Evolutionary conservation across 306 rosid genomes (phyloP).

Genomic region (Trichosanthes truncata): DNA sequence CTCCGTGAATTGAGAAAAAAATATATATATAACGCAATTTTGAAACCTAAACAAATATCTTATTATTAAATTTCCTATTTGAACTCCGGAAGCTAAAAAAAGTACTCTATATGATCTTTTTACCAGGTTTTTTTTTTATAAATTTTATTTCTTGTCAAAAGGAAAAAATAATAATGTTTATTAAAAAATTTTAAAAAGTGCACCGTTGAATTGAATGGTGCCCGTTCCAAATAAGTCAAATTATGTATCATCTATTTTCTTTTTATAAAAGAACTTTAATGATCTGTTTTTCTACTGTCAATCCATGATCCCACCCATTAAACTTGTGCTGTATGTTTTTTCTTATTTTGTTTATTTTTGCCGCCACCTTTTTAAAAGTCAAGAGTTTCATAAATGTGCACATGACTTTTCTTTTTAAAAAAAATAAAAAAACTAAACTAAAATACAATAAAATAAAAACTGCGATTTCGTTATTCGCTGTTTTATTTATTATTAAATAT

Average conservation of each 20-base stretch:
- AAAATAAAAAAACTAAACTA: neutral
- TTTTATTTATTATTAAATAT: neutral
- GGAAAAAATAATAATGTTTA: neutral
- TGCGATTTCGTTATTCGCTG: neutral
- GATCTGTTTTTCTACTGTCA: neutral
- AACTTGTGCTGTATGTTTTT: neutral
- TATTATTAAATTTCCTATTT: neutral
- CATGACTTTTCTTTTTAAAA: neutral
- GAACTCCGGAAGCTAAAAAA: neutral
- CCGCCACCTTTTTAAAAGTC: neutral
- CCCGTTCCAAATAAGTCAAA: neutral
- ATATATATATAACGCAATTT: no score
- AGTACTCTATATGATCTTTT: no score
- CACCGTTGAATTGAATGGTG: neutral
- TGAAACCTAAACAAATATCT: neutral
- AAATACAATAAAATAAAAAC: neutral
- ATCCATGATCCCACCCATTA: neutral
- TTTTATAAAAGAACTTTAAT: neutral
- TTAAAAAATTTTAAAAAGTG: neutral
- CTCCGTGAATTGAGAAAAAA: no score
- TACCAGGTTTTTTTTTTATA: no score
- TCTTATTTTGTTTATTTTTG: neutral
- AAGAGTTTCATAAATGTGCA: slow-evolving; percentile 5
- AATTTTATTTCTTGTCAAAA: neutral
- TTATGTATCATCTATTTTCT: neutral